Evolutionary conservation across 2,329 filamentous ascomycete species (phyloP), one percentile per base, ranked within the genome.

Genomic region (Gaeumannomyces sp.): DNA sequence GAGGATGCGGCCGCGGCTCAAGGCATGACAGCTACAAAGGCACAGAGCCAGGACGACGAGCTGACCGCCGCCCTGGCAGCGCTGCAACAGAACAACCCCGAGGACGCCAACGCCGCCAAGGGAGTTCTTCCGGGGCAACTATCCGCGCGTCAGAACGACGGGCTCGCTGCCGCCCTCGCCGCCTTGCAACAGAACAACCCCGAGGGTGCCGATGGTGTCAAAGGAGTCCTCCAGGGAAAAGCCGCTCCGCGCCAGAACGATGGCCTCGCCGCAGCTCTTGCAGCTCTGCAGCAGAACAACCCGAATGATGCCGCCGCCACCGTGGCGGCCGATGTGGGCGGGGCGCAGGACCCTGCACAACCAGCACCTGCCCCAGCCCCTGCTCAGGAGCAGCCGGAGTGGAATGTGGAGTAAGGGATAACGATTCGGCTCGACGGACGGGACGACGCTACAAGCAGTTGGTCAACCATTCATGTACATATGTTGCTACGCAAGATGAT

Each of bases 1-100:
- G 33, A 38, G 22, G 60, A 62, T 29, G 60, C 60, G n/a, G 60
- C 35, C 28, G 60, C 60, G 19, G 56, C 56, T 25, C 29, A 29
- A 29, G 29, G 29, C 29, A 6, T 29, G 29, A 29, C 6, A 29
- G 29, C 29, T 29, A 29, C 29, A 29, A 29, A 29, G 6, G 3
- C 29, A 29, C 56, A 25, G 19, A 27, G 56, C 16, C 19, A 59
- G 11, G 19, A 59, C 19, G 56, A 59, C 19, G 56, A 59, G 14
- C 57, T 59, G n/a, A 11, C 22, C 57, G 5, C 22, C 57, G 28
- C 28, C 27, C 57, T 59, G 27, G 57, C 25, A 16, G 57, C 57
- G 8, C 57, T 59, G 14, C 14, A 59, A 16, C n/a, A 16, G 14
- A 59, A 59, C 45, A 62, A 53, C 45, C 38, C 61, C 22, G 25